A percentile compares a stretch with the other conserved stretches of the same genome.
phyloP scores from a whole-genome alignment of 441 rosid genomes.

The Omphalea diandra region DNA sequence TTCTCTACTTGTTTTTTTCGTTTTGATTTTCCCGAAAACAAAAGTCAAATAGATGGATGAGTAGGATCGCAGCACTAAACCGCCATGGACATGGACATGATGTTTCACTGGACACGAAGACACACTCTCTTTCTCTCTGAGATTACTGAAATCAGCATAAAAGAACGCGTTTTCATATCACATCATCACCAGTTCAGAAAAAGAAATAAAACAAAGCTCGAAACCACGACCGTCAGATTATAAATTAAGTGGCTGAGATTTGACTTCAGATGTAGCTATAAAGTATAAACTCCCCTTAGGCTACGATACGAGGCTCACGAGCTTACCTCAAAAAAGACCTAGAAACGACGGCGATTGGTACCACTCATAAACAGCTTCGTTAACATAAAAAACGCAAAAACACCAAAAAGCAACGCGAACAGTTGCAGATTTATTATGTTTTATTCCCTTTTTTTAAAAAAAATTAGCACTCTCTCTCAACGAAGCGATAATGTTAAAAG shows the following conservation, averaged over 20 bases:
- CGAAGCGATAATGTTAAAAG: slow-evolving; percentile 12
- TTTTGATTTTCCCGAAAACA: slow-evolving; percentile 4
- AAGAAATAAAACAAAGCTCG: neutral
- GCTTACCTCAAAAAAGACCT: slow-evolving; percentile 24
- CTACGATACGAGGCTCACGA: too few species aligned
- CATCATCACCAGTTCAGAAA: slow-evolving; percentile 19
- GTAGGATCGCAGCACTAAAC: slow-evolving; percentile 18
- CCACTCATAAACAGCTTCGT: neutral
- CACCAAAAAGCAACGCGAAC: neutral
- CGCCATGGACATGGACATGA: slow-evolving; percentile 19
- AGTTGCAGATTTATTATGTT: too few species aligned
- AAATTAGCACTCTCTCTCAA: neutral
- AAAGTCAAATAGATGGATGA: neutral
- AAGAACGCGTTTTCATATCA: slow-evolving; percentile 23
- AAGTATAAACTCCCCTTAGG: slow-evolving; percentile 22
- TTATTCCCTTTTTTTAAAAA: too few species aligned
- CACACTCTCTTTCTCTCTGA: slow-evolving; percentile 2
- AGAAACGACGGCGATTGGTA: slow-evolving; percentile 39
- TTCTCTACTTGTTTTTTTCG: slow-evolving; percentile 2
- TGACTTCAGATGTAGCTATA: slow-evolving; percentile 19
- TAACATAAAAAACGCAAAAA: slow-evolving; percentile 20
- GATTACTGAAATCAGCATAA: slow-evolving; percentile 32
- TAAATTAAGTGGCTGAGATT: slow-evolving; percentile 30
- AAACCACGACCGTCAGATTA: slow-evolving; percentile 38
- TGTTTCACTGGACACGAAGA: slow-evolving; percentile 21